Evolutionary conservation across 208 protist genomes (phyloP).

Genomic region (Crithidia bombi): DNA sequence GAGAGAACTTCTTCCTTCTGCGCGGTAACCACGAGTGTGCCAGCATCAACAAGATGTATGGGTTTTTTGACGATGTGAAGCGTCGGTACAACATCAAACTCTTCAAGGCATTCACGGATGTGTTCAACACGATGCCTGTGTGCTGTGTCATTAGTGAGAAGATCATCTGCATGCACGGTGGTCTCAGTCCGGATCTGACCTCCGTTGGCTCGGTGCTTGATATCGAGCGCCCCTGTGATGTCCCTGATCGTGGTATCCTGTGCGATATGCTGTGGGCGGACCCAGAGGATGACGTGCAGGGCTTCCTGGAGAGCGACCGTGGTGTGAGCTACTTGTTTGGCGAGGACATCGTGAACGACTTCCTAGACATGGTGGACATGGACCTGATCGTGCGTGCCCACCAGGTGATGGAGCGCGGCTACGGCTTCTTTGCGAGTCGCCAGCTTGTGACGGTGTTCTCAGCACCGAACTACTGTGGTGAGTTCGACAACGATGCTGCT

Average conservation of each 20-base stretch:
- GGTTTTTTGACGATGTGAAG: slow-evolving; percentile 99
- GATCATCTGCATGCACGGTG: slow-evolving; percentile 99
- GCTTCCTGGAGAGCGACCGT: slow-evolving; percentile 98
- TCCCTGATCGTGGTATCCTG: slow-evolving; percentile 99
- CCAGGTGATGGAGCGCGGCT: slow-evolving; percentile 97
- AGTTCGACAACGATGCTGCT: slow-evolving; percentile 99
- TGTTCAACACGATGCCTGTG: slow-evolving; percentile 99
- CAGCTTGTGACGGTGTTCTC: slow-evolving; percentile 99
- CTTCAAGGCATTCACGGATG: slow-evolving; percentile 99
- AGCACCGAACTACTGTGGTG: slow-evolving; percentile 99
- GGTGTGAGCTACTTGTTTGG: slow-evolving; percentile 99
- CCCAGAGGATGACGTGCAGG: slow-evolving; percentile 92
- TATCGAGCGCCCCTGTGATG: slow-evolving; percentile 97
- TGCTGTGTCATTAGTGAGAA: slow-evolving; percentile 99
- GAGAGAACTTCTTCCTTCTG: slow-evolving; percentile 98
- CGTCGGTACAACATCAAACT: slow-evolving; percentile 95
- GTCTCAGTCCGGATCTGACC: slow-evolving; percentile 97
- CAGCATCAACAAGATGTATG: slow-evolving; percentile 98
- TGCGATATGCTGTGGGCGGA: slow-evolving; percentile 99
- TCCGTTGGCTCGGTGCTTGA: slow-evolving; percentile 94
- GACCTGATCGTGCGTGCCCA: slow-evolving; percentile 99
- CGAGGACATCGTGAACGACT: slow-evolving; percentile 97
- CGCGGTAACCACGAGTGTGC: slow-evolving; percentile 99
- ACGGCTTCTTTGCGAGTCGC: slow-evolving; percentile 99
- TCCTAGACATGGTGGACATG: slow-evolving; percentile 98